Base-by-base conservation (phyloP, 257 asterid species). In the Leonotis leonurus region DNA sequence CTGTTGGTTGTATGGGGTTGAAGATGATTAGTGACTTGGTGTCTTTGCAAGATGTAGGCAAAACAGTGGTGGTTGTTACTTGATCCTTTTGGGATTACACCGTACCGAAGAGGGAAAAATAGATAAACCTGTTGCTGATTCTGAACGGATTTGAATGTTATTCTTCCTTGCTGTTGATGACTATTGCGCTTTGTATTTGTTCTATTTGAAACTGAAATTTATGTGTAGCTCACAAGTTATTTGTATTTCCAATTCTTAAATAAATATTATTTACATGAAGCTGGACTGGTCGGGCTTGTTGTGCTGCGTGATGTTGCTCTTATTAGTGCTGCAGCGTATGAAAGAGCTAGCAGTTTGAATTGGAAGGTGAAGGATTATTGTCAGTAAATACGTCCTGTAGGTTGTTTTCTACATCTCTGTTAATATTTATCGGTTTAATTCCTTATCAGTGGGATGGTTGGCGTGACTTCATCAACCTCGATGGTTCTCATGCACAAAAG, bases 261-360 rank as follows among this genome's bases (percentile, higher is more conserved):
- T 39, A 14, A 16, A 43, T 17, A 17, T 53, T 9, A 51, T 24
- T 70, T 56, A 6, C 52, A 40, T 80, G 81, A 74, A 92, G 99
- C 95, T 64, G 96, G 88, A 70, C 77, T 92, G 60, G 95, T 93
- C 70, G 84, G 84, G 11, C 74, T 93, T 37, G 90, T 93, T 66
- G 87, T 93, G 59, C 62, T 82, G 65, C 94, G 95, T 46, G 99
- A 93, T 63, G 81, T 85, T 67, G 89, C 81, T 65, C 96, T 93
- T 40, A 75, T 93, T 72, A 85, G 92, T 73, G 99, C 96, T 58
- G 97, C 97, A 0, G 64, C 81, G 29, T 93, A 89, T 69, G 83
- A 69, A 70, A 85, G 97, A 81, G 95, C 87, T 57, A 83, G 77
- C 81, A 74, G 67, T 73, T 74, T 93, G 77, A 77, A 75, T 71